Percentiles rank a stretch among this genome's conserved stretches.
These are phyloP conservation scores for Eimeria zaria DNA, from an alignment of 169 alveolate species.

Conservation along the genomic window DNA sequence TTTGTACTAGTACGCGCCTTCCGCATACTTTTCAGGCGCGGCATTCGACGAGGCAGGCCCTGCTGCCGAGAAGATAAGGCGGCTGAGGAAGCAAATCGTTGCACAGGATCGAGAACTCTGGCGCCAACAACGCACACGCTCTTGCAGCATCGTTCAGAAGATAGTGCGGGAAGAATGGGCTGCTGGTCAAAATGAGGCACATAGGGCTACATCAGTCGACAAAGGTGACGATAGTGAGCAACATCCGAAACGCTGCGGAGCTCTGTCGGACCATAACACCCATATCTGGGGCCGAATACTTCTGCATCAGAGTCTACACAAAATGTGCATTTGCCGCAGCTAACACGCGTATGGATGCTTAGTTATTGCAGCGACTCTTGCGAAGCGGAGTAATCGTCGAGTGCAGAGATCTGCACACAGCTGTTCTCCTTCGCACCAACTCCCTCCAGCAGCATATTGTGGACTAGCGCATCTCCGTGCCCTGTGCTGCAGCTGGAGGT, in stretches of 20 bases:
- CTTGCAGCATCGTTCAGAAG: conserved; percentile 54
- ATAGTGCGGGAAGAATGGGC: conserved; percentile 76
- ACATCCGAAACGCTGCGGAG: neutral
- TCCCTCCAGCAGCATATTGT: neutral
- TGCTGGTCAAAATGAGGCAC: neutral
- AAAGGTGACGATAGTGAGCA: neutral
- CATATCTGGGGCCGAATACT: neutral
- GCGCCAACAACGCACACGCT: conserved; percentile 59
- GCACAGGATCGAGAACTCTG: conserved; percentile 25
- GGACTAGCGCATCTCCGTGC: neutral
- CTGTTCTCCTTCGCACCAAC: neutral
- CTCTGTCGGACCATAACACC: neutral
- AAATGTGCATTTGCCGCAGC: neutral
- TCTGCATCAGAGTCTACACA: neutral
- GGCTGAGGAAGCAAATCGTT: conserved; percentile 1
- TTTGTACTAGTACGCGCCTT: neutral
- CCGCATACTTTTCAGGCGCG: neutral
- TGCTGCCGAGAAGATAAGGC: conserved; percentile 28
- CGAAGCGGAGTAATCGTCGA: neutral
- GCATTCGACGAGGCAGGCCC: conserved; percentile 45
- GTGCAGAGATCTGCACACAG: neutral
- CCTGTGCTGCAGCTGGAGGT: conserved; percentile 10
- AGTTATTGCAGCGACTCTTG: neutral
- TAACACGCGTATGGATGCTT: neutral
- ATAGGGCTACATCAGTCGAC: neutral